These are phyloP conservation scores for Hygrophila difformis DNA, from an alignment of 257 asterid species.

Conservation along the genomic window DNA sequence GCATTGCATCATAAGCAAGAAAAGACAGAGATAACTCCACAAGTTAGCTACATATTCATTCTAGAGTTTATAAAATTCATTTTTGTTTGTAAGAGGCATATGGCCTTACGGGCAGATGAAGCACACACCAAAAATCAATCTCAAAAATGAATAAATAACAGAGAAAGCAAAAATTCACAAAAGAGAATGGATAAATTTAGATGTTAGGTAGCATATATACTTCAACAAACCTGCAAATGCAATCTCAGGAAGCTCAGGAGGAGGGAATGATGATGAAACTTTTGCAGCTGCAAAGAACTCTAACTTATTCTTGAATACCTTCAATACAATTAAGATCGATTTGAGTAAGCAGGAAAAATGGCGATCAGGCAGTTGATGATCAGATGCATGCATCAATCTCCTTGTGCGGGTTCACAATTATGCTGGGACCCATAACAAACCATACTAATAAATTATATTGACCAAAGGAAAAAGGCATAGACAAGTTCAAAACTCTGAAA, in stretches of 20 bases:
- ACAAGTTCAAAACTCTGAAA: constrained; percentile 15
- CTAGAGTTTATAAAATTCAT: constrained; percentile 3
- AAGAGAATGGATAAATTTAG: constrained; percentile 7
- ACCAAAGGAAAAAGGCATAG: constrained; percentile 5
- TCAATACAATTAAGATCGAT: constrained; percentile 21
- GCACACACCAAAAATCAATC: background rate
- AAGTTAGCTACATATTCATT: constrained; percentile 6
- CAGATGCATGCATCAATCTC: constrained; percentile 2
- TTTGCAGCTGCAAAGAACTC: constrained; percentile 96
- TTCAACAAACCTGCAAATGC: constrained; percentile 83
- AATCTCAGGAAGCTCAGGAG: constrained; percentile 91
- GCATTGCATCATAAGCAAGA: too few relatives aligned
- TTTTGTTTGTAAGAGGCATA: constrained; percentile 1
- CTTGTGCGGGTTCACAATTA: too few relatives aligned
- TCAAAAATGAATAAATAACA: constrained; percentile 3
- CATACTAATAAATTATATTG: constrained; percentile 8
- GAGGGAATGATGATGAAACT: constrained; percentile 80
- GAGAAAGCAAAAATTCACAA: constrained; percentile 2
- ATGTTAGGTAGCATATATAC: background rate
- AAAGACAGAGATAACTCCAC: too few relatives aligned
- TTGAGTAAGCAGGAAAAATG: constrained; percentile 6
- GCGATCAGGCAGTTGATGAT: constrained; percentile 9
- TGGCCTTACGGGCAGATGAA: constrained; percentile 4
- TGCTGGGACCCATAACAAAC: constrained; percentile 7
- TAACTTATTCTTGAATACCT: constrained; percentile 85